Evolutionary conservation across 306 rosid genomes (phyloP).

Genomic region (Arachis hypogaea): DNA sequence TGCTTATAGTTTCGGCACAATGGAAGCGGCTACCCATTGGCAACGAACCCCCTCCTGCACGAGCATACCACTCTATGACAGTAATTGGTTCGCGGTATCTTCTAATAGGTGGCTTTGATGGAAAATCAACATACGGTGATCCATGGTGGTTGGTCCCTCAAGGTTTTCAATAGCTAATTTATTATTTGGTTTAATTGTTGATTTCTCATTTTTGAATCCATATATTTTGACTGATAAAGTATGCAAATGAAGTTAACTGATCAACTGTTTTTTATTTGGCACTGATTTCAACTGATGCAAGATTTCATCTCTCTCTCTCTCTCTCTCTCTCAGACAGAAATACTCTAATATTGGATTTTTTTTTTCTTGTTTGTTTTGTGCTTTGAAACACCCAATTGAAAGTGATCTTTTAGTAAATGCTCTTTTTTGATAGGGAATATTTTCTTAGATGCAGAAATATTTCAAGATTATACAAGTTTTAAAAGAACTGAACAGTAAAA

Average conservation of each 20-base stretch:
- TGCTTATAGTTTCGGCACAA: constrained; percentile 76
- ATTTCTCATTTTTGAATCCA: background rate
- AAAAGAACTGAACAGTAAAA: constrained; percentile 25
- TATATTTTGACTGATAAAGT: constrained; percentile 24
- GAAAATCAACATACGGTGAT: constrained; percentile 89
- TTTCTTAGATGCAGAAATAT: constrained; percentile 26
- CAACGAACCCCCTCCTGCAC: constrained; percentile 91
- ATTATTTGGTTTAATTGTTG: constrained; percentile 19
- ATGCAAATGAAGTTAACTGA: constrained; percentile 17
- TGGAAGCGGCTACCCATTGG: constrained; percentile 90
- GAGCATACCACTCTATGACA: constrained; percentile 94
- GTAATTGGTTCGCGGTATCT: constrained; percentile 74
- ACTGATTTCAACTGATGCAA: constrained; percentile 11
- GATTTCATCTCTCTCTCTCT: constrained; percentile 8
- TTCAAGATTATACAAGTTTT: constrained; percentile 29
- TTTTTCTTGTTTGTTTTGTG: constrained; percentile 18
- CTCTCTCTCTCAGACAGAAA: constrained; percentile 4
- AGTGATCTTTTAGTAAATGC: background rate
- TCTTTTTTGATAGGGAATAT: background rate
- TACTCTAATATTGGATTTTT: constrained; percentile 19
- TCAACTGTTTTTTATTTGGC: constrained; percentile 24
- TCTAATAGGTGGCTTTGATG: constrained; percentile 95
- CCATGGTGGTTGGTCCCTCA: constrained; percentile 96
- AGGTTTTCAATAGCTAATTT: constrained; percentile 54
- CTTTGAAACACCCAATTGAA: constrained; percentile 11